A percentile compares a stretch with the other conserved stretches of the same genome.
Conservation (phyloP, 2,329 filamentous ascomycete genomes). For the Colletotrichum scovillei region DNA sequence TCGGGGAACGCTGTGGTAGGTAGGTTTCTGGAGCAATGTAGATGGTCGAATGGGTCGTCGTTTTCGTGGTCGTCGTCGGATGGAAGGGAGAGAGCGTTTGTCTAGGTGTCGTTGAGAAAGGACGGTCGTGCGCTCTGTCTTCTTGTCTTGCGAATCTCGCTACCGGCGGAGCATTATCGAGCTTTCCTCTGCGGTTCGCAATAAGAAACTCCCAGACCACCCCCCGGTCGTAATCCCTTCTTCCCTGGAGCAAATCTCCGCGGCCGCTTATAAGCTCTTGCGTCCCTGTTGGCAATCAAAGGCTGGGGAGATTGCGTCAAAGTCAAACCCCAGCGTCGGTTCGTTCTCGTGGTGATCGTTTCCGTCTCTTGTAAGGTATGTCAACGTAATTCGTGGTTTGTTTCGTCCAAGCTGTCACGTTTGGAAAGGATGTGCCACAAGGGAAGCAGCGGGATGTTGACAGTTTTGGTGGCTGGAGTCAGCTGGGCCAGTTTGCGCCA, state of each 20-base stretch:
- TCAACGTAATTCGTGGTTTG: not conserved
- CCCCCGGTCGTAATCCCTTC: not conserved
- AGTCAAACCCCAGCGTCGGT: not conserved
- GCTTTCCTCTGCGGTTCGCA: conserved; percentile 10
- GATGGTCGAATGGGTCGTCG: not conserved
- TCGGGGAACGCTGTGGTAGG: too few relatives aligned
- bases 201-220: not conserved
- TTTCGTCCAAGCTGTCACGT: not conserved
- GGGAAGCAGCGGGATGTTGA: not conserved
- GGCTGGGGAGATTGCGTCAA: not conserved
- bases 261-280: not conserved
- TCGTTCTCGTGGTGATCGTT: not conserved
- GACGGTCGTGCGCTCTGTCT: not conserved
- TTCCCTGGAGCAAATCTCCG: not conserved
- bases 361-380: too few relatives aligned
- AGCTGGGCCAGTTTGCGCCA: not conserved
- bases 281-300: not conserved
- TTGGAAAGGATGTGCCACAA: not conserved
- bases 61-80: not conserved
- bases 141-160: conserved; percentile 25
- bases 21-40: not conserved
- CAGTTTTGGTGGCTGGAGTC: not conserved
- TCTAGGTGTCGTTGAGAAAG: conserved; percentile 2
- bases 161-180: conserved; percentile 28
- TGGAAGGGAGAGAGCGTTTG: not conserved